Percentiles rank a stretch among this genome's conserved stretches.
These are phyloP conservation scores for Trichocomaceae sp. DNA, from an alignment of 2,329 filamentous ascomycete genomes.

Conservation along the genomic window DNA sequence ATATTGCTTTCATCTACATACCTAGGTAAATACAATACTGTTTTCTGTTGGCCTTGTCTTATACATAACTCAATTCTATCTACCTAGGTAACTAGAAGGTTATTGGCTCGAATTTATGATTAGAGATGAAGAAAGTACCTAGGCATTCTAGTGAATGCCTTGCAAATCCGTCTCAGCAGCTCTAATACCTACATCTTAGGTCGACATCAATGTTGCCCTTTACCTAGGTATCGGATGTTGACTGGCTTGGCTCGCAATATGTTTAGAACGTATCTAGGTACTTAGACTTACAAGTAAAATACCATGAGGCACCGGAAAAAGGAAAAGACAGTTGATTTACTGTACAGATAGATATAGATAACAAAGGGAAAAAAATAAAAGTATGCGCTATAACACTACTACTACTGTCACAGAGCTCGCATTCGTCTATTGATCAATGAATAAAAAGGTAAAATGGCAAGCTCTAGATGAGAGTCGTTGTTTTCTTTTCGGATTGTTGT, in stretches of 20 bases:
- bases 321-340: slow-evolving; percentile 15
- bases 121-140: no score
- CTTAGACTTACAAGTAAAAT: no score
- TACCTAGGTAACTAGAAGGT: no score
- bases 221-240: no score
- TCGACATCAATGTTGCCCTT: no score
- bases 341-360: slow-evolving; percentile 13
- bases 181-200: no score
- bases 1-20: not conserved
- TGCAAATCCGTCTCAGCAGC: no score
- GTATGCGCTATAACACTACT: slow-evolving; percentile 16
- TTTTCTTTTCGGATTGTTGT: not conserved
- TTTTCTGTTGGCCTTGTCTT: not conserved
- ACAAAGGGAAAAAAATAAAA: slow-evolving; percentile 11
- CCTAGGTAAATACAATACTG: not conserved
- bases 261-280: no score
- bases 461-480: slow-evolving; percentile 9
- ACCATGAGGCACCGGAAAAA: no score
- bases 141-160: no score
- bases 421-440: slow-evolving; percentile 13
- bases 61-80: not conserved
- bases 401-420: slow-evolving; percentile 14
- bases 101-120: not conserved
- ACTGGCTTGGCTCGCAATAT: no score
- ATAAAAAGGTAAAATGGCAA: slow-evolving; percentile 9